Evolutionary conservation across 129 eudicot genomes (phyloP), one percentile per base, ranked within the genome.

Genomic region (Sambucus nigra): DNA sequence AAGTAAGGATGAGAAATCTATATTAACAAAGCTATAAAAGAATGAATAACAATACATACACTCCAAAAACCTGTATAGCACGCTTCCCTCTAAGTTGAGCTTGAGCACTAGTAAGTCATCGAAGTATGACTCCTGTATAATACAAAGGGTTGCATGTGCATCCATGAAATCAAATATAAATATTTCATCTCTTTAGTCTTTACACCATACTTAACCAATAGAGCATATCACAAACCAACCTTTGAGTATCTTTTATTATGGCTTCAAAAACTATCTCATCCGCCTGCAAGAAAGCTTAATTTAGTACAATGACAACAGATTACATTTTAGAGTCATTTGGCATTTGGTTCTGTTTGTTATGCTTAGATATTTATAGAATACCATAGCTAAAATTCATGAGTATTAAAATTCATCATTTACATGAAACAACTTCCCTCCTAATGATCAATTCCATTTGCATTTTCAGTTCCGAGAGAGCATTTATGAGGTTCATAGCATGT

Each of bases 31-130:
- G 42, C 53, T 42, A 51, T 18, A 42, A 58, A 61, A 47, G 18
- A 12, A 26, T 22, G 46, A 22, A 14, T 35, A 21, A 47, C 42
- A 48, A 47, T 24, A 4, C 21, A 13, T 27, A 54, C 15, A 57
- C 19, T 29, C 45, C 21, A 65, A 64, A 9, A 51, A 89, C 99
- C 99, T 92, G 87, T 57, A 92, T 92, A 41, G 99, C 96, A 29
- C 99, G 87, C 51, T 69, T 82, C 53, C 99, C 99, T 81, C 99
- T 86, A 28, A 96, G 88, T 70, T 86, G 94, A 47, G 99, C 99
- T 56, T 80, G 96, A 70, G 69, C 42, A 68, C 83, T 92, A 32
- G 75, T 74, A 40, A 92, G 82, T 35, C 73, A 76, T 54, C 99
- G 73, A 75, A 92, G 99, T 59, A 92, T 87, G 40, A 92, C 87